Evolutionary conservation across 768 basidiomycete genomes (phyloP), one percentile per base, ranked within the genome.

Genomic region (Lenzites betulinus): DNA sequence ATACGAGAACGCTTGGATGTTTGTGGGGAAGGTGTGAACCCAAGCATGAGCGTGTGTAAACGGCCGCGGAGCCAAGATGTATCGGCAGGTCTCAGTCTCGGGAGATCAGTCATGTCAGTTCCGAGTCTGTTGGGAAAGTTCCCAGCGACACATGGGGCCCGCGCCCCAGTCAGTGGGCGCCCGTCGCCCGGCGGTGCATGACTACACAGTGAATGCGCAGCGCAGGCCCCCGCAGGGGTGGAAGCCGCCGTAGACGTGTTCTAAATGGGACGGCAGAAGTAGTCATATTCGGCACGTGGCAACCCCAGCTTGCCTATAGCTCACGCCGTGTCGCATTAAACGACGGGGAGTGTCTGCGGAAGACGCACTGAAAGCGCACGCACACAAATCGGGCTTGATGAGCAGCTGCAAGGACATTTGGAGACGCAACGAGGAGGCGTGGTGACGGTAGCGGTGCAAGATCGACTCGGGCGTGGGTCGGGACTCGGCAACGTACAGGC

Each of bases 251-350:
- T 36, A 25, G 23, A 22, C 57, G 25, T 28, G 44, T 43, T 43
- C 55, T 63, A 44, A 25, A 39, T 35, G 42, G 44, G 52, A 57
- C 62, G 57, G 62, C 57, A 53, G 57, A 63, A 58, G 62, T 59
- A 58, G 57, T 58, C 57, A 59, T 59, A 58, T 63, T 54, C 62
- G 57, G 57, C 57, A 63, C 62, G 62, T 63, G 62, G 47, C 48
- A 36, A 54, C 53, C 56, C 33, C 44, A 20, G 12, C 35, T 54
- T 50, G 49, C 62, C 51, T 43, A 54, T 48, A 58, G 48, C 42
- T 63, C 51, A 51, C 48, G 42, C 35, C 57, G 18, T 54, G 62
- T 63, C 62, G 39, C 49, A 43, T 35, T 48, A 38, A 44, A 48
- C 35, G 35, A 44, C 44, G 16, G 15, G 18, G 26, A 12, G 47